Base-by-base conservation (phyloP, 495 filamentous ascomycete genomes). In the Lepidopterella palustris region DNA sequence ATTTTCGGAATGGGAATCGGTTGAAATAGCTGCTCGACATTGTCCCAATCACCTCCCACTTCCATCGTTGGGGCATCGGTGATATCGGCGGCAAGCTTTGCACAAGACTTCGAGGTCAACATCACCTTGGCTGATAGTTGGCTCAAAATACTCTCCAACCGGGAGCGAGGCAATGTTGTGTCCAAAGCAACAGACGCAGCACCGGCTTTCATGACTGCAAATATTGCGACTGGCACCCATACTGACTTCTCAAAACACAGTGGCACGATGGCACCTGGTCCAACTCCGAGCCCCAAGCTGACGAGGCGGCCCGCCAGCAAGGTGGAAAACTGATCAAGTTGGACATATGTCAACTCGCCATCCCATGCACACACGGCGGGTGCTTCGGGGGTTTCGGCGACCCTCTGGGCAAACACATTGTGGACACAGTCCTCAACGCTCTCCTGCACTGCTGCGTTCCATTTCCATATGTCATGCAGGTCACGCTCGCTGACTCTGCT, bases 271-370 rank as follows among this genome's bases (percentile, higher is more conserved):
- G 15, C 65, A 10, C 74, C 78, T 23, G 75, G 70, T 32, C 63
- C 55, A 23, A 78, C 62, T 26, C 59, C 48, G 40, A 76, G 59
- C 11, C 71, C 62, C 0, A 64, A 59, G 9, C 53, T 26, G 5
- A 67, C 47, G 6, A 78, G 67, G 20, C 59, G 50, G 6, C 26
- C 18, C 9, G 77, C 74, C 5, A 79, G 59, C 4, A 35, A 47
- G 9, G 59, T 53, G 6, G 75, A 65, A 1, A 68, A 63, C 1
- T 49, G 18, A 23, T 74, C 65, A 0, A 73, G 29, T 52, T 76
- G 62, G 15, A 42, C 26, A 26, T 74, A 76, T 0, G 73, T 69
- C 8, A 71, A 23, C 11, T 64, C 55, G n/a, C 53, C 50, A 5
- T 71, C 68, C 74, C 72, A 75, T 2, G 55, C 53, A 45, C 56